A percentile compares a stretch with the other conserved stretches of the same genome.
Conservation (phyloP, 2,329 filamentous ascomycete genomes). For the Colletotrichum sublineola region DNA sequence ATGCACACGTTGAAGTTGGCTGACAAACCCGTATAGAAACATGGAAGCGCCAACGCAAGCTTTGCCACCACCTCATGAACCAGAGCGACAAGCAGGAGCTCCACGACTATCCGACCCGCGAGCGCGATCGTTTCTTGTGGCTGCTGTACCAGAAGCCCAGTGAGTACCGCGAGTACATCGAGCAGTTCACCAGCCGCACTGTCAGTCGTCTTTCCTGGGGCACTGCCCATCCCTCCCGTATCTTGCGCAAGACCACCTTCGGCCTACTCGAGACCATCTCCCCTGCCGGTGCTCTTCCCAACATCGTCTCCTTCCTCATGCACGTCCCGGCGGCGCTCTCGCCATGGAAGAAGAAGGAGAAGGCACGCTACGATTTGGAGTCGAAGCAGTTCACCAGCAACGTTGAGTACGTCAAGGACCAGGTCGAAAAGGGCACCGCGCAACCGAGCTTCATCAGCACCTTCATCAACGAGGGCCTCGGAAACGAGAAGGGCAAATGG, state of each 20-base stretch:
- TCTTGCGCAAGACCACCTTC: slow-evolving; percentile 60
- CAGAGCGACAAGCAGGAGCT: slow-evolving; percentile 52
- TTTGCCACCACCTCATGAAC: slow-evolving; percentile 60
- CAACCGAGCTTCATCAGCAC: slow-evolving; percentile 58
- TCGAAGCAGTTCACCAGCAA: slow-evolving; percentile 54
- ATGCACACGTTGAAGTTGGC: neutral
- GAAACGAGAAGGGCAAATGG: slow-evolving; percentile 48
- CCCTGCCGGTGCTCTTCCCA: slow-evolving; percentile 59
- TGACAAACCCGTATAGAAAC: slow-evolving; percentile 50
- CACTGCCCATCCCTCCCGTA: slow-evolving; percentile 54
- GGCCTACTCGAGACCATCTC: slow-evolving; percentile 61
- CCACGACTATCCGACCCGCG: slow-evolving; percentile 58
- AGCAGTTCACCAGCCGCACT: slow-evolving; percentile 62
- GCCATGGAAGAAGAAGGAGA: slow-evolving; percentile 62
- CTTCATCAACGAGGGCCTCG: slow-evolving; percentile 53
- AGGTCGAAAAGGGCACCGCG: slow-evolving; percentile 49
- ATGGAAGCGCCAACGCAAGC: slow-evolving; percentile 63
- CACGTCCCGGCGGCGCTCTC: slow-evolving; percentile 55
- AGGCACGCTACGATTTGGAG: slow-evolving; percentile 56
- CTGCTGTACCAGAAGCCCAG: slow-evolving; percentile 55
- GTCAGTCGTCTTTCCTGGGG: slow-evolving; percentile 62
- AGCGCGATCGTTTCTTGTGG: slow-evolving; percentile 62
- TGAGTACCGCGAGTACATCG: slow-evolving; percentile 61
- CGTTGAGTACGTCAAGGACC: slow-evolving; percentile 53
- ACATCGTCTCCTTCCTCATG: slow-evolving; percentile 55